A percentile compares a stretch with the other conserved stretches of the same genome.
Evolutionary conservation across 176 grass and related monocot species (phyloP).

Genomic region (Aegilops bicornis): DNA sequence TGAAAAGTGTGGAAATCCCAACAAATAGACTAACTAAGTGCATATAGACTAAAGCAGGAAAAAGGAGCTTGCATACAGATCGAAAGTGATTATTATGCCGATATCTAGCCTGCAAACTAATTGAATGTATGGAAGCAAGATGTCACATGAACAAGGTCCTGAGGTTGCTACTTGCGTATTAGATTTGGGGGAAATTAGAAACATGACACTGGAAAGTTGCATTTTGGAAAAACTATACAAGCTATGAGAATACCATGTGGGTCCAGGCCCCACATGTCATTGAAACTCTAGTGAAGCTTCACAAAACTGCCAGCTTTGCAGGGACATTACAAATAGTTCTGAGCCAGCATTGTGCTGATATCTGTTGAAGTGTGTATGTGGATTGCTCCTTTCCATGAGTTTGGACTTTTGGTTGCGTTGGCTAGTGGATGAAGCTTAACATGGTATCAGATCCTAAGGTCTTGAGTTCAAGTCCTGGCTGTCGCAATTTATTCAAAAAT

Average conservation of each 20-base stretch:
- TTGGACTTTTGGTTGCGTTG: no score
- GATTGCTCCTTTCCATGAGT: no score
- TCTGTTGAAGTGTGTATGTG: background rate
- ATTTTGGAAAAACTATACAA: background rate
- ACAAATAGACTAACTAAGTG: background rate
- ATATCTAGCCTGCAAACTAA: constrained; percentile 7
- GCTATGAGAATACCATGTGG: background rate
- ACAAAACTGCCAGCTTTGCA: background rate
- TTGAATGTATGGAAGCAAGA: constrained; percentile 12
- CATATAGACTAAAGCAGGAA: background rate
- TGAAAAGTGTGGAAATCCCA: background rate
- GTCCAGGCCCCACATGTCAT: background rate
- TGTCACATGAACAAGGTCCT: constrained; percentile 13
- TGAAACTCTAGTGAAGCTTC: background rate
- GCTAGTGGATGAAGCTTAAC: no score
- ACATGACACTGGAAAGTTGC: background rate
- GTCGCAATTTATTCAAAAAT: no score
- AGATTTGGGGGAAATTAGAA: background rate
- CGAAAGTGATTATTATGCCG: background rate
- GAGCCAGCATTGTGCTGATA: background rate
- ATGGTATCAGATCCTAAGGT: no score
- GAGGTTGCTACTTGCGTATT: background rate
- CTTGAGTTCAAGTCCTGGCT: no score
- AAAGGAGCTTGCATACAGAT: background rate
- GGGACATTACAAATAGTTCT: background rate